Base-by-base conservation (phyloP, 176 grass and related monocot species). In the Neostapfia colusana region DNA sequence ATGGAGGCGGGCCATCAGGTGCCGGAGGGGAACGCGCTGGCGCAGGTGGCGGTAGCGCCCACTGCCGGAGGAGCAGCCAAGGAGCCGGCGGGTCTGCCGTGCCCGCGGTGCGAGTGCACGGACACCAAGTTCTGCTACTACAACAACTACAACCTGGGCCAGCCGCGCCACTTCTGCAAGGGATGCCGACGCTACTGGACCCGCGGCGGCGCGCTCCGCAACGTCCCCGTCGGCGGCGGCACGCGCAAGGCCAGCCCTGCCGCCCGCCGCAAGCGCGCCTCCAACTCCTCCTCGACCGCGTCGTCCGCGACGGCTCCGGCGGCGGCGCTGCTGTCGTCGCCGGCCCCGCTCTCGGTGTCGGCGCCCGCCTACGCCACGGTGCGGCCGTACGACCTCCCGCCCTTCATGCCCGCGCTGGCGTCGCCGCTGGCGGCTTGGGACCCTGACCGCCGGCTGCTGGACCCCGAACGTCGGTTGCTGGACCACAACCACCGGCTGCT, bases 91-190 rank as follows among this genome's bases (percentile, higher is more conserved):
- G 40, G 89, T 44, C 67, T 84, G 15, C 50, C 77, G 0, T 97
- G 94, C 84, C 94, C 94, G 38, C 74, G 94, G 0, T 97, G 94
- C 89, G 72, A 93, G 7, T 97, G 91, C 55, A 76, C 74, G 5
- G 58, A 86, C 89, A 97, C 94, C 84, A 97, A 97, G 88, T 97
- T 97, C 91, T 93, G 94, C 75, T 97, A 97, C 86, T 97, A 89
- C 94, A 97, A 97, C 89, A 97, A 93, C 82, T 93, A 97, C 91
- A 97, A 91, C 81, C 78, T 82, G 6, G 31, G 84, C 8, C 90
- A 93, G 80, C 90, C 90, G n/a, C 90, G 90, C 16, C 44, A 93
- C 79, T 86, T 86, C 79, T 93, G 90, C 86, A 77, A 74, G 66
- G 56, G 46, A 26, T 93, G 90, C 80, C 90, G 86, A 53, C 90